Percentiles rank a stretch among this genome's conserved stretches.
phyloP scores from a whole-genome alignment of 176 grass and related monocot species.

The Oryza australiensis region DNA sequence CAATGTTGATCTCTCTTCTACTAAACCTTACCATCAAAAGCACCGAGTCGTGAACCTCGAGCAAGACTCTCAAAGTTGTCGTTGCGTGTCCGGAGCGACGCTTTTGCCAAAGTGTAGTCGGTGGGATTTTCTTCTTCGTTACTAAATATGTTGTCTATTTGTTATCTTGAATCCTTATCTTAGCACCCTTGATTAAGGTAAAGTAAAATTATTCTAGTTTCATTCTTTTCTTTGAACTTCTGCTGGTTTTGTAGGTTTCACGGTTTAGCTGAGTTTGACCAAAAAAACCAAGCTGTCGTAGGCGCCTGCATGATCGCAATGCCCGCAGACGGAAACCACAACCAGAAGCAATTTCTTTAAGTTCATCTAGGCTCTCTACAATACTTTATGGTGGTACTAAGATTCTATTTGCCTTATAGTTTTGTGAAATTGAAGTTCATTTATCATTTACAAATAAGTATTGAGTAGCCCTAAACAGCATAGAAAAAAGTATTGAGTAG shows the following conservation, averaged over 20 bases:
- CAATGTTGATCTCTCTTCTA: constrained; percentile 65
- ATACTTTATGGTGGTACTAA: constrained; percentile 67
- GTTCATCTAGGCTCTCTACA: constrained; percentile 61
- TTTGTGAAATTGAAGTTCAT: constrained; percentile 17
- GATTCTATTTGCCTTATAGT: constrained; percentile 17
- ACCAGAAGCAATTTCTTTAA: constrained; percentile 67
- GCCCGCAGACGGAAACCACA: constrained; percentile 82
- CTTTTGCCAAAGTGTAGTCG: constrained; percentile 98
- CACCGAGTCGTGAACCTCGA: constrained; percentile 77
- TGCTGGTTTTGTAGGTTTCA: constrained; percentile 67
- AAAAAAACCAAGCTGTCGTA: constrained; percentile 90
- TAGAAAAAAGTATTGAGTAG: too few relatives aligned
- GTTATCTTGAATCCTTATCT: background rate
- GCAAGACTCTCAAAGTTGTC: constrained; percentile 67
- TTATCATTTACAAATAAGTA: background rate
- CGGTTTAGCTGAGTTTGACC: constrained; percentile 84
- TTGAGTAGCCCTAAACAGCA: too few relatives aligned
- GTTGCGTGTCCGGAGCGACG: constrained; percentile 77
- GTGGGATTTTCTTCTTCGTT: constrained; percentile 39
- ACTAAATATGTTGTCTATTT: background rate
- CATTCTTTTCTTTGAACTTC: background rate
- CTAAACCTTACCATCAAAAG: constrained; percentile 93
- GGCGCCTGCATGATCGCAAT: constrained; percentile 93
- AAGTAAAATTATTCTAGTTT: constrained; percentile 5
- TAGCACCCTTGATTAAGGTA: background rate